Conservation (phyloP, 331 rosid genomes). For the Acacia concinna region DNA sequence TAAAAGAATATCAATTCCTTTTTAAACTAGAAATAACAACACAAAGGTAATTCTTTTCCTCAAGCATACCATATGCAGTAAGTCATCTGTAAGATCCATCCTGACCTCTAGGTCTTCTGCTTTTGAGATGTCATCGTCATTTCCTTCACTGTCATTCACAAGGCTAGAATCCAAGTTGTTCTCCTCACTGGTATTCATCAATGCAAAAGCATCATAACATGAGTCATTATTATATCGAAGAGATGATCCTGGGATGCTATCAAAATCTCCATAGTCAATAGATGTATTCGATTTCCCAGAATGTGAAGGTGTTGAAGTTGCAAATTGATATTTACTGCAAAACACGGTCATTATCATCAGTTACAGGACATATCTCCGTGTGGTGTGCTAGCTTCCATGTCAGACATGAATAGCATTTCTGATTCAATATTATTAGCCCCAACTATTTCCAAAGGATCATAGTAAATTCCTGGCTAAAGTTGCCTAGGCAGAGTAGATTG, state of each 20-base stretch:
- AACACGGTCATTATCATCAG: neutral
- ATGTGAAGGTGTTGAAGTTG: conserved; percentile 45
- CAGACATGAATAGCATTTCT: neutral
- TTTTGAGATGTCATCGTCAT: conserved; percentile 44
- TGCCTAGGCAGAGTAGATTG: neutral
- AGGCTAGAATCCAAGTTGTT: conserved; percentile 38
- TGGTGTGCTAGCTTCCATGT: neutral
- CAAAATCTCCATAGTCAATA: conserved; percentile 46
- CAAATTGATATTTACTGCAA: conserved; percentile 63
- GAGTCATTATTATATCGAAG: conserved; percentile 39
- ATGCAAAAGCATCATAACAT: conserved; percentile 45
- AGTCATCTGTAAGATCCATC: conserved; percentile 97
- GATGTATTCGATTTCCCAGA: conserved; percentile 52
- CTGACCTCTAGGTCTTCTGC: conserved; percentile 68
- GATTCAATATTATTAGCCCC: neutral
- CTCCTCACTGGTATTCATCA: conserved; percentile 42
- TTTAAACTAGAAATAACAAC: neutral
- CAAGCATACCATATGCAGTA: conserved; percentile 81
- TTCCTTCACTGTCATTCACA: conserved; percentile 55
- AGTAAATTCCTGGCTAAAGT: neutral
- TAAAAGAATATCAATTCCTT: conserved; percentile 4
- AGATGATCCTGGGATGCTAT: conserved; percentile 44
- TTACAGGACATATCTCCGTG: neutral
- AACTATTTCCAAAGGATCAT: neutral
- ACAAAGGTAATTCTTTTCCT: neutral